Conservation (phyloP, 352 stramenopile species). For the Aphanomyces cochlioides region DNA sequence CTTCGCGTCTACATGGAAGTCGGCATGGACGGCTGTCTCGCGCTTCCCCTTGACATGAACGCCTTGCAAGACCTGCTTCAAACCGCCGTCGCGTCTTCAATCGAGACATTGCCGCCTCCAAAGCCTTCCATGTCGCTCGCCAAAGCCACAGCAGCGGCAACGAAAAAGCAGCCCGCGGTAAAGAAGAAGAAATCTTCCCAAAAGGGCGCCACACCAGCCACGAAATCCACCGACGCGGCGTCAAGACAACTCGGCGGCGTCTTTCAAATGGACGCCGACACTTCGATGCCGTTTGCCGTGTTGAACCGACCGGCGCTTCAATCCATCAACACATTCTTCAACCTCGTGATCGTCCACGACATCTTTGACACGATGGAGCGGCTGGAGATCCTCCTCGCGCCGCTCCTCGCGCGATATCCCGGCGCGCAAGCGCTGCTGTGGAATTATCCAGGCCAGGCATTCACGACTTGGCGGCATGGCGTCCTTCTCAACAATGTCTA, state of each 20-base stretch:
- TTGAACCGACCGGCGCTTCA: conserved; percentile 47
- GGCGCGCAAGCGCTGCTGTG: conserved; percentile 89
- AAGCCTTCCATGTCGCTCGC: conserved; percentile 4
- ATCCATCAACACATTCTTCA: conserved; percentile 81
- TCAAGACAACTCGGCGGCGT: conserved; percentile 44
- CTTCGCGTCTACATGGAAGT: conserved; percentile 83
- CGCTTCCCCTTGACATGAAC: conserved; percentile 64
- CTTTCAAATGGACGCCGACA: conserved; percentile 92
- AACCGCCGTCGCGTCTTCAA: conserved; percentile 61
- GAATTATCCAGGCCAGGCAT: conserved; percentile 96
- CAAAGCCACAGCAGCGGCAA: conserved; percentile 39
- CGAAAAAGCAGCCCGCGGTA: neutral
- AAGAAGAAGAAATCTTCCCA: conserved; percentile 40
- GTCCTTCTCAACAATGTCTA: conserved; percentile 91
- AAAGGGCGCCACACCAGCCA: conserved; percentile 39
- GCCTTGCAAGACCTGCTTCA: conserved; percentile 73
- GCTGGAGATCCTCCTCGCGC: conserved; percentile 91
- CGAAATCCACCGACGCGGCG: conserved; percentile 48
- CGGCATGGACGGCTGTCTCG: conserved; percentile 90
- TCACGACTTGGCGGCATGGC: conserved; percentile 88
- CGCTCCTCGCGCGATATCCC: conserved; percentile 83
- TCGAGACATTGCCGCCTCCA: conserved; percentile 31
- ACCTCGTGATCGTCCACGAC: conserved; percentile 93
- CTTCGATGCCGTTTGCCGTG: conserved; percentile 88
- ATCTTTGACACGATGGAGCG: conserved; percentile 94